These are phyloP conservation scores for Cordyceps javanica DNA, from an alignment of 2,329 filamentous ascomycete species.

Conservation along the genomic window DNA sequence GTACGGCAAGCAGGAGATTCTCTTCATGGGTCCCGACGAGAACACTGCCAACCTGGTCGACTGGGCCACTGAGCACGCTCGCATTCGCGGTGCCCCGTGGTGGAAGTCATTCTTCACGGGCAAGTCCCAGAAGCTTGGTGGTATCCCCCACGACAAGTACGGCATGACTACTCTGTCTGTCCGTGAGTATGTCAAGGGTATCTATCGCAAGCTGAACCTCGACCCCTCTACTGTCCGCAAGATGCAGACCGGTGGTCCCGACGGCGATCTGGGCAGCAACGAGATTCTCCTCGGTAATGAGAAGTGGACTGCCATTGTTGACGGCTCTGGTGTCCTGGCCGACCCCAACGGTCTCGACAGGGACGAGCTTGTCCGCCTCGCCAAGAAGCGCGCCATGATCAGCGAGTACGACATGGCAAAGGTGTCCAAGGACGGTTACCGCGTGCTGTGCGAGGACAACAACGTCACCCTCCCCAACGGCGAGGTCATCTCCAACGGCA, in stretches of 20 bases:
- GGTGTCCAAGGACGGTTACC: conserved; percentile 81
- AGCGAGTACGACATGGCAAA: conserved; percentile 77
- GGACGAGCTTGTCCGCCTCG: conserved; percentile 75
- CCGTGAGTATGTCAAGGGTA: conserved; percentile 90
- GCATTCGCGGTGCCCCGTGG: conserved; percentile 82
- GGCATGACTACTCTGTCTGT: conserved; percentile 98
- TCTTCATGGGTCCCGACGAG: conserved; percentile 98
- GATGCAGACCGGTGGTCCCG: conserved; percentile 95
- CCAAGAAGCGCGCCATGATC: conserved; percentile 85
- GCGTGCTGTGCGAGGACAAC: conserved; percentile 84
- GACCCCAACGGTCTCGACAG: conserved; percentile 86
- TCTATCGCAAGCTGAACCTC: conserved; percentile 92
- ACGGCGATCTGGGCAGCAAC: conserved; percentile 94
- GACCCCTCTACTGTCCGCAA: conserved; percentile 82
- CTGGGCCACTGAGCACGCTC: conserved; percentile 97
- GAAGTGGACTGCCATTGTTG: conserved; percentile 92
- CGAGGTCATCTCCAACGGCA: conserved; percentile 85
- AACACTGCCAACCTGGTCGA: conserved; percentile 96
- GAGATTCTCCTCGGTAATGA: conserved; percentile 95
- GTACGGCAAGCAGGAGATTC: conserved; percentile 89
- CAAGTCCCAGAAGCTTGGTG: conserved; percentile 91
- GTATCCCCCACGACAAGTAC: conserved; percentile 92
- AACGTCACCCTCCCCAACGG: conserved; percentile 84
- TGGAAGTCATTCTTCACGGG: conserved; percentile 99
- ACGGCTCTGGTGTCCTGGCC: conserved; percentile 89